These are phyloP conservation scores for Lasiosphaeriaceae sp. DNA, from an alignment of 495 filamentous ascomycete species.

Conservation along the genomic window DNA sequence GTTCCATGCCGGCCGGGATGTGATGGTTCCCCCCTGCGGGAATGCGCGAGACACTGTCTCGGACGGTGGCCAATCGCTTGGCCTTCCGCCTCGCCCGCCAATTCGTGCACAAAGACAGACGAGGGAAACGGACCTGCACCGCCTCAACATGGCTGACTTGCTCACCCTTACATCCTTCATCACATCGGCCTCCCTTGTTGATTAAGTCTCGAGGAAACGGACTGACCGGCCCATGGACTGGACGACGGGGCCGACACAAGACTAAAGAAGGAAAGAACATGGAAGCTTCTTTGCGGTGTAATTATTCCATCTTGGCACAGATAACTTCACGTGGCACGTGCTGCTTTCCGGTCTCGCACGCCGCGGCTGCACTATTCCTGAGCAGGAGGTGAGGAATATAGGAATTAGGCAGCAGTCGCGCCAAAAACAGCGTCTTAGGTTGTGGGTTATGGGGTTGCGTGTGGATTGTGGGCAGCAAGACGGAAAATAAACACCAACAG, in stretches of 20 bases:
- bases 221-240: background rate
- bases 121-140: background rate
- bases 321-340: background rate
- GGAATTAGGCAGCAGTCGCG: background rate
- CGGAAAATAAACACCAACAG: too few species aligned
- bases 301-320: background rate
- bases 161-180: background rate
- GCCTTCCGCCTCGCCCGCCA: background rate
- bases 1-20: background rate
- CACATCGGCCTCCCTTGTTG: background rate
- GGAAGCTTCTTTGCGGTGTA: background rate
- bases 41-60: constrained; percentile 16
- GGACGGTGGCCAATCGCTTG: constrained; percentile 23
- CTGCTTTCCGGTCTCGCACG: background rate
- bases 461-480: too few species aligned
- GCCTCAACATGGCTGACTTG: constrained; percentile 10
- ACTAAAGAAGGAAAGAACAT: background rate
- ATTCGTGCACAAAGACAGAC: background rate
- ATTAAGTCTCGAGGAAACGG: background rate
- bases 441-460: too few species aligned
- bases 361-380: background rate
- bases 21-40: background rate
- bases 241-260: background rate
- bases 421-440: background rate
- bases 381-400: background rate